Conservation (phyloP, 2,329 filamentous ascomycete genomes). For the Arthrobotrys sinensis region DNA sequence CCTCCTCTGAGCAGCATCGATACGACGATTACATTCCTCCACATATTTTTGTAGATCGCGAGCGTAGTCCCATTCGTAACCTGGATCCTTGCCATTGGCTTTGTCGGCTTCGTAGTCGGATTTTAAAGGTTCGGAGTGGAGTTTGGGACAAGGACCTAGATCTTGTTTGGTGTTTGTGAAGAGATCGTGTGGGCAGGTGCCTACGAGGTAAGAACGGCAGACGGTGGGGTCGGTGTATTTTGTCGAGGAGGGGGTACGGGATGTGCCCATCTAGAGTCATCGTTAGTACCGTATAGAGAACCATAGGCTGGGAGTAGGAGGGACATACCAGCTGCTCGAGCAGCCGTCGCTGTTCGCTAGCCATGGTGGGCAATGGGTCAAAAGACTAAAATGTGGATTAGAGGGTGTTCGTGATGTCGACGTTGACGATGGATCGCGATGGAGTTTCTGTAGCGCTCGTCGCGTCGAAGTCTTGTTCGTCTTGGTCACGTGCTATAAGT, state of each 20-base stretch:
- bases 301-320: not conserved
- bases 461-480: constrained; percentile 23
- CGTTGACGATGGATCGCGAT: constrained; percentile 9
- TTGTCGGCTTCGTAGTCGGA: constrained; percentile 79
- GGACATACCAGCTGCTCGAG: constrained; percentile 84
- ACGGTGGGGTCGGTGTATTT: constrained; percentile 92
- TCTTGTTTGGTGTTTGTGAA: constrained; percentile 99
- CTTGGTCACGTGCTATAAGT: not conserved
- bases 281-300: not conserved
- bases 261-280: constrained; percentile 73
- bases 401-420: not conserved
- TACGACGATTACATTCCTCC: constrained; percentile 93
- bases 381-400: not conserved
- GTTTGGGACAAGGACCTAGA: constrained; percentile 87
- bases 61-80: constrained; percentile 97
- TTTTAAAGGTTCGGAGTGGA: constrained; percentile 90
- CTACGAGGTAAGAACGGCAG: constrained; percentile 92
- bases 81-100: constrained; percentile 71
- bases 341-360: constrained; percentile 89
- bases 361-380: constrained; percentile 32
- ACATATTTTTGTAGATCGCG: constrained; percentile 97
- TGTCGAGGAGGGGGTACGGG: constrained; percentile 75
- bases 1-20: constrained; percentile 88
- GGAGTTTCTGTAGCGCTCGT: not conserved
- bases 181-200: constrained; percentile 96